These are phyloP conservation scores for Globisporangium spinosum DNA, from an alignment of 352 stramenopile genomes.

Conservation along the genomic window DNA sequence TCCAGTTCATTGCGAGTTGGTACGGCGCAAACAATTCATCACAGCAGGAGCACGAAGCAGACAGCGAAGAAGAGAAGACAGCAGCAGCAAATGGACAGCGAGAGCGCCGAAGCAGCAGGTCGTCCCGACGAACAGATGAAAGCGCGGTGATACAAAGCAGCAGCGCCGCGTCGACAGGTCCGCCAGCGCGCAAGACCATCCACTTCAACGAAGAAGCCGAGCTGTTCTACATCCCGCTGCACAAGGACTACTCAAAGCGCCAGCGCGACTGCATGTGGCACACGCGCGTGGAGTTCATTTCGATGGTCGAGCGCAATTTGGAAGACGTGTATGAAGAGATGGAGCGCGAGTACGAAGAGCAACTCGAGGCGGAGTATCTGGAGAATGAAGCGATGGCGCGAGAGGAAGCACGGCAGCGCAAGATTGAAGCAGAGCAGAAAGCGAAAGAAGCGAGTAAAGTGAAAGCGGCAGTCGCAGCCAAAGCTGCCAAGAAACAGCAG, in stretches of 20 bases:
- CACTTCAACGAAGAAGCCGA: slow-evolving; percentile 75
- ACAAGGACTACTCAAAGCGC: slow-evolving; percentile 82
- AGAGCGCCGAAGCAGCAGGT: neutral
- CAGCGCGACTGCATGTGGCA: slow-evolving; percentile 87
- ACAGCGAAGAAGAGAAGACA: slow-evolving; percentile 3
- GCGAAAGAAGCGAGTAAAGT: slow-evolving; percentile 14
- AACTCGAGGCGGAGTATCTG: slow-evolving; percentile 49
- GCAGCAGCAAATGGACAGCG: slow-evolving; percentile 3
- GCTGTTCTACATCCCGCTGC: slow-evolving; percentile 84
- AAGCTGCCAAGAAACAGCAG: slow-evolving; percentile 7
- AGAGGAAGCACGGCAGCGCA: slow-evolving; percentile 60
- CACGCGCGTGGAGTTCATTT: slow-evolving; percentile 73
- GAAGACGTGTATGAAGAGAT: slow-evolving; percentile 87
- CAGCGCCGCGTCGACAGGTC: slow-evolving; percentile 3
- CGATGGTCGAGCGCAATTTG: slow-evolving; percentile 87
- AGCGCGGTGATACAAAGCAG: slow-evolving; percentile 10
- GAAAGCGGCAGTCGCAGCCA: neutral
- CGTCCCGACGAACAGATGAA: slow-evolving; percentile 1
- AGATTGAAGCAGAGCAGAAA: slow-evolving; percentile 32
- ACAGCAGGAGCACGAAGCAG: neutral
- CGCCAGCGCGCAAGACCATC: slow-evolving; percentile 37
- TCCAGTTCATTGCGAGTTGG: slow-evolving; percentile 83
- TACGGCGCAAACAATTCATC: slow-evolving; percentile 34
- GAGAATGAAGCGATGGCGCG: slow-evolving; percentile 73
- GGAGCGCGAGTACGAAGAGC: slow-evolving; percentile 81